Evolutionary conservation across 2,329 filamentous ascomycete species (phyloP), one percentile per base, ranked within the genome.

Genomic region (Penicillium italicum): DNA sequence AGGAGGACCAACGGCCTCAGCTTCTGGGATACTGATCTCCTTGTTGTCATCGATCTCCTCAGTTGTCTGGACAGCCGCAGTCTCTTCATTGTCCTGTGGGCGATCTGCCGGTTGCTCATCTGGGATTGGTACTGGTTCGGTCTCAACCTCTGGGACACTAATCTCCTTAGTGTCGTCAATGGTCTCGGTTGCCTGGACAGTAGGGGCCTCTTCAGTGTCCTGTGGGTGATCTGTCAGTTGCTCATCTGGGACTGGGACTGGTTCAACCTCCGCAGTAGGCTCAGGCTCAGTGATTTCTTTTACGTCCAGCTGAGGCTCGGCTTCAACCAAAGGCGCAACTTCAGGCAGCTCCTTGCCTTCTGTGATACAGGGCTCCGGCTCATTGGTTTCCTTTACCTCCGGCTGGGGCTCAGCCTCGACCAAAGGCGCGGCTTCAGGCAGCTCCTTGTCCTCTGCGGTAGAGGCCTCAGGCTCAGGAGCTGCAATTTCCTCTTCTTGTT

Each of bases 281-380:
- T 60, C 36, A 33, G 53, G 3, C 24, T 24, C 24, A 24, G 24
- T 24, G 18, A 50, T 22, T 26, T 37, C 36, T 24, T 56, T 45
- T 43, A 46, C 41, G 24, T 55, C 50, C 9, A 22, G 24, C 20
- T 58, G 49, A 7, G 31, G n/a, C 24, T 59, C 56, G 11, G 41
- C 22, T n/a, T 24, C 42, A 24, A 37, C 18, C 18, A 26, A 42
- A 26, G 34, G n/a, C n/a, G 42, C 49, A 55, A 50, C 53, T 34
- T 57, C 59, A 20, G 41, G 30, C 40, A 62, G 55, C 8, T 62
- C 60, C 38, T 59, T 63, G 56, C 65, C 66, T 49, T 60, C 55
- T 50, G 30, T 49, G 49, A 20, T 26, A 34, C 36, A 56, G 56
- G 18, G 40, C 55, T 46, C 50, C 26, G 22, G 31, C 18, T 40